These are phyloP conservation scores for Cucumis hystrix DNA, from an alignment of 306 rosid species.

Conservation along the genomic window DNA sequence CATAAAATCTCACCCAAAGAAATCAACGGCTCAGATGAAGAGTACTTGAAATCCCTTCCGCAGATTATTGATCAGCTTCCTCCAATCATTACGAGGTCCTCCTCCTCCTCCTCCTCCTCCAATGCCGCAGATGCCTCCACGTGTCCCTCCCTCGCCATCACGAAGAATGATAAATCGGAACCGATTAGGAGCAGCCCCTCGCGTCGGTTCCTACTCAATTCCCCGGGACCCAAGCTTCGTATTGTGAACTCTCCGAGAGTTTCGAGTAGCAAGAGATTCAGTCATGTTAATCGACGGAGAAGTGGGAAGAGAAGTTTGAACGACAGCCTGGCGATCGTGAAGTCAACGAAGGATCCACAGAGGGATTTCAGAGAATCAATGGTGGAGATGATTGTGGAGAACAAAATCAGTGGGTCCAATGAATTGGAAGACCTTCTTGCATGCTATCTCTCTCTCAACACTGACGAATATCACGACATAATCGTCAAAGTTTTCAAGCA, in stretches of 20 bases:
- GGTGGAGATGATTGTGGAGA: constrained; percentile 93
- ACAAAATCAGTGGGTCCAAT: constrained; percentile 68
- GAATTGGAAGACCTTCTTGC: constrained; percentile 96
- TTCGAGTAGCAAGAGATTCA: constrained; percentile 14
- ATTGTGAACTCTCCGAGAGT: constrained; percentile 45
- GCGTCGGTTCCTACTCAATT: constrained; percentile 29
- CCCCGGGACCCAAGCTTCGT: constrained; percentile 53
- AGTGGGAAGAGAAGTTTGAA: constrained; percentile 36
- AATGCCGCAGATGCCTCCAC: neutral
- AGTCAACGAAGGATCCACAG: constrained; percentile 65
- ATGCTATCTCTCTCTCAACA: constrained; percentile 68
- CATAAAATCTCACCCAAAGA: constrained; percentile 26
- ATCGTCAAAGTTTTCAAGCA: constrained; percentile 89
- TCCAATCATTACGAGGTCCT: constrained; percentile 55
- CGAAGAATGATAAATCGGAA: constrained; percentile 14
- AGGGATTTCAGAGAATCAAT: constrained; percentile 85
- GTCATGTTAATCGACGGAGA: constrained; percentile 26
- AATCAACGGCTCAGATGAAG: constrained; percentile 22
- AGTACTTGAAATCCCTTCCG: constrained; percentile 23
- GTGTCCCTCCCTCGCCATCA: neutral
- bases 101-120: constrained; percentile 7
- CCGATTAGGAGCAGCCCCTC: constrained; percentile 13
- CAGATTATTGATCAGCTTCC: constrained; percentile 35
- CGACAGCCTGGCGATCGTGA: constrained; percentile 63
- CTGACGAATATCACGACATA: constrained; percentile 81